phyloP scores from a whole-genome alignment of 345 rosid genomes.

The Pistacia integerrima region DNA sequence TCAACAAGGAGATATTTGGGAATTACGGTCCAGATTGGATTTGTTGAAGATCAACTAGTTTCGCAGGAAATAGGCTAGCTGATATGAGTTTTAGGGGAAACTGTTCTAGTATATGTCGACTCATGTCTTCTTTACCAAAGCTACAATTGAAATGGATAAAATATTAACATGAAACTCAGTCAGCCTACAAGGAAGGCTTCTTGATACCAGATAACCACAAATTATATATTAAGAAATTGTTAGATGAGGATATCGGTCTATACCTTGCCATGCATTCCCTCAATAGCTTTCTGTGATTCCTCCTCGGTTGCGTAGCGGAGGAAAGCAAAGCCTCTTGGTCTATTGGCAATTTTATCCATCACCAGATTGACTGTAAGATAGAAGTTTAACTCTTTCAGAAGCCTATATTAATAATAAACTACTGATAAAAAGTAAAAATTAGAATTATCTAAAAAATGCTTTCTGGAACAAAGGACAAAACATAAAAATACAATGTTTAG shows the following conservation, averaged over 20 bases:
- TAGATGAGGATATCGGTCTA: not conserved
- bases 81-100: no score
- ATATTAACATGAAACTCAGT: no score
- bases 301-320: conserved; percentile 69
- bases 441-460: not conserved
- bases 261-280: conserved; percentile 95
- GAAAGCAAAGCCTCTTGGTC: conserved; percentile 85
- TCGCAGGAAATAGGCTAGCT: no score
- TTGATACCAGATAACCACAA: not conserved
- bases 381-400: not conserved
- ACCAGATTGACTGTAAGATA: conserved; percentile 59
- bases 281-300: conserved; percentile 65
- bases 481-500: conserved; percentile 10
- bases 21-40: no score
- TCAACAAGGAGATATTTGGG: no score
- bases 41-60: no score
- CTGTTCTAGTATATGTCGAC: no score
- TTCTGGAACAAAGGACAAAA: conserved; percentile 7
- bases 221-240: not conserved
- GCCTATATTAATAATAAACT: not conserved
- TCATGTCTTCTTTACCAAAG: no score
- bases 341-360: conserved; percentile 78
- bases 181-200: not conserved
- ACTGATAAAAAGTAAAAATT: not conserved
- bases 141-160: no score